Conservation (phyloP, 768 basidiomycete genomes). For the Podaxis carcinomalis region DNA sequence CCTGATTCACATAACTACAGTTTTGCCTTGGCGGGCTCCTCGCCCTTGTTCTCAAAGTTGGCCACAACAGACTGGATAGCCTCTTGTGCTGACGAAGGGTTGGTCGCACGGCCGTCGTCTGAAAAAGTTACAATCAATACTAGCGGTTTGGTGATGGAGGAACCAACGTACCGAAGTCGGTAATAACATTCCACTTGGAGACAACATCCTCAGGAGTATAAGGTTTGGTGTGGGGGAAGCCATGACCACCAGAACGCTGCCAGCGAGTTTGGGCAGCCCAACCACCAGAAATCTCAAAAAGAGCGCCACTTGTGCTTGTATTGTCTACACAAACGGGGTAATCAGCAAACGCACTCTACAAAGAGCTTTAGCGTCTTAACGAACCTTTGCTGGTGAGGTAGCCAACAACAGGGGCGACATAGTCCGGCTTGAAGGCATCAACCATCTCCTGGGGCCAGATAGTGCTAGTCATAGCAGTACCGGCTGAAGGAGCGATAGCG, state of each 20-base stretch:
- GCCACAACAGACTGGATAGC: conserved; percentile 64
- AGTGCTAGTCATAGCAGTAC: conserved; percentile 89
- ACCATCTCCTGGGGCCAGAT: conserved; percentile 85
- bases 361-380: not conserved
- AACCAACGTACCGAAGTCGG: conserved; percentile 64
- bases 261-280: conserved; percentile 92
- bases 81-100: conserved; percentile 74
- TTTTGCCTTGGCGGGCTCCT: conserved; percentile 41
- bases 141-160: not conserved
- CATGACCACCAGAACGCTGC: conserved; percentile 85
- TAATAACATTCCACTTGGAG: conserved; percentile 78
- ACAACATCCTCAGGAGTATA: conserved; percentile 80
- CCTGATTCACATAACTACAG: conserved; percentile 29
- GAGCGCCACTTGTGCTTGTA: conserved; percentile 58
- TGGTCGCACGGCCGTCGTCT: conserved; percentile 81
- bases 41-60: conserved; percentile 48
- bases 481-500: conserved; percentile 81
- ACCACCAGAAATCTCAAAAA: conserved; percentile 88
- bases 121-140: not conserved
- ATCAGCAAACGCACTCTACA: not conserved
- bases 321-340: conserved; percentile 45
- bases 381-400: conserved; percentile 76
- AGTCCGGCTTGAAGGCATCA: conserved; percentile 93
- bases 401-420: conserved; percentile 88
- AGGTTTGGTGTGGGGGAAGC: conserved; percentile 76